Evolutionary conservation across 2,329 filamentous ascomycete species (phyloP).

Genomic region (Cercospora beticola): DNA sequence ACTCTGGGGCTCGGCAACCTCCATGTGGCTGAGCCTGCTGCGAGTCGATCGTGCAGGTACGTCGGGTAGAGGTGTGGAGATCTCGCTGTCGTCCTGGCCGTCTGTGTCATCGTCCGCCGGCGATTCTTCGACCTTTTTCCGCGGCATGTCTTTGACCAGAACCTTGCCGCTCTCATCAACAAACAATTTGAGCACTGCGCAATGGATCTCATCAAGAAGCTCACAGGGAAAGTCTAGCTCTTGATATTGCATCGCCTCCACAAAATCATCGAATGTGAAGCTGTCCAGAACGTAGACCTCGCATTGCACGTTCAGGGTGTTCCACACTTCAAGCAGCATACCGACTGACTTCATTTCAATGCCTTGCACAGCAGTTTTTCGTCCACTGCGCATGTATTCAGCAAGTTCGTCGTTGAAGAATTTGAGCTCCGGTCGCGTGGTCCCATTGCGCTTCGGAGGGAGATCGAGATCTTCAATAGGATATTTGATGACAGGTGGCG

Average conservation of each 20-base stretch:
- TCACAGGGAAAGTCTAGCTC: conserved; percentile 75
- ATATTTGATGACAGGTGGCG: conserved; percentile 81
- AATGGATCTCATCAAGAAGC: conserved; percentile 86
- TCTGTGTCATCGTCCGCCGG: conserved; percentile 70
- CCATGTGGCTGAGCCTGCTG: conserved; percentile 71
- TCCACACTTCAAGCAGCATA: conserved; percentile 85
- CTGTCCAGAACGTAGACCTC: conserved; percentile 92
- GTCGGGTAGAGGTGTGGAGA: conserved; percentile 64
- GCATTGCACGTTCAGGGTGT: conserved; percentile 96
- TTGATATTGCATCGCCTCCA: conserved; percentile 75
- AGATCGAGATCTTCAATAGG: conserved; percentile 93
- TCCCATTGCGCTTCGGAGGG: conserved; percentile 61
- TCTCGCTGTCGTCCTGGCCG: conserved; percentile 59
- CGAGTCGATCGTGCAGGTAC: conserved; percentile 77
- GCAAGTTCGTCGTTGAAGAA: conserved; percentile 63
- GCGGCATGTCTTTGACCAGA: conserved; percentile 62
- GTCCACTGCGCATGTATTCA: conserved; percentile 35
- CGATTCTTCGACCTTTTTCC: conserved; percentile 70
- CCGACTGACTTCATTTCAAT: conserved; percentile 85
- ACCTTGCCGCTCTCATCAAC: conserved; percentile 79
- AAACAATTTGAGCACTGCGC: conserved; percentile 81
- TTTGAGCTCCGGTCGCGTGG: conserved; percentile 71
- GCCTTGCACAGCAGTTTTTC: conserved; percentile 48
- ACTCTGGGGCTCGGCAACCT: conserved; percentile 60
- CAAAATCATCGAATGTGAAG: conserved; percentile 95